Evolutionary conservation across 192 early-diverging fungal species (phyloP).

Genomic region (Rhizophagus clarus): DNA sequence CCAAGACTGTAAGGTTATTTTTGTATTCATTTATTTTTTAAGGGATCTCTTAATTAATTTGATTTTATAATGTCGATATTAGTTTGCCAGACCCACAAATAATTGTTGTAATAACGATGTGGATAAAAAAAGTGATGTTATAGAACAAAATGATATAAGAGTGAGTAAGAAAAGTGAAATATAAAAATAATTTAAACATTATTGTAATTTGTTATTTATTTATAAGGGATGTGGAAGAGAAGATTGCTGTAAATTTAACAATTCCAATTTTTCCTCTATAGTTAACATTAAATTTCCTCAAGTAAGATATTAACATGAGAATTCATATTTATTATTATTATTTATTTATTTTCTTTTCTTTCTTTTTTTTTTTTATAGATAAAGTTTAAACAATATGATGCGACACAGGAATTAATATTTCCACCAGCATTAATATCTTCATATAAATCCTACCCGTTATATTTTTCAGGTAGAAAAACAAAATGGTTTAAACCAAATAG

Average conservation of each 20-base stretch:
- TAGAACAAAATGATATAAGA: not conserved
- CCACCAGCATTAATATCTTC: constrained; percentile 66
- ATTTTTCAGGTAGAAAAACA: constrained; percentile 52
- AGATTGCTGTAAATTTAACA: constrained; percentile 27
- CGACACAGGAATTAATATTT: constrained; percentile 68
- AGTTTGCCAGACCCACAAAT: constrained; percentile 43
- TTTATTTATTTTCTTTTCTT: not conserved
- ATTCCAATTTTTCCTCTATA: not conserved
- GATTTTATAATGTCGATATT: constrained; percentile 30
- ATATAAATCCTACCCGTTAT: constrained; percentile 49
- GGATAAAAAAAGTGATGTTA: not conserved
- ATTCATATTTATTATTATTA: not conserved
- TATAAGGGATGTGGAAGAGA: constrained; percentile 9
- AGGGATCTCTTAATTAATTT: not conserved
- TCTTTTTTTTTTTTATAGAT: constrained; percentile 5
- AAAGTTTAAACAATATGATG: constrained; percentile 63
- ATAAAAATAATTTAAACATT: not conserved
- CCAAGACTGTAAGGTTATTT: constrained; percentile 57
- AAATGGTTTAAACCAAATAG: constrained; percentile 66
- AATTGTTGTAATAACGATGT: constrained; percentile 46
- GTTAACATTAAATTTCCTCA: constrained; percentile 22
- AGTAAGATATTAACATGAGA: not conserved
- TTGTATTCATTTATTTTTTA: not conserved
- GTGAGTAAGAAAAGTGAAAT: constrained; percentile 38
- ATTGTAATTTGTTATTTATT: not conserved